Conservation (phyloP, 1,139 yeast species). For the Scheffersomyces insectosa region DNA sequence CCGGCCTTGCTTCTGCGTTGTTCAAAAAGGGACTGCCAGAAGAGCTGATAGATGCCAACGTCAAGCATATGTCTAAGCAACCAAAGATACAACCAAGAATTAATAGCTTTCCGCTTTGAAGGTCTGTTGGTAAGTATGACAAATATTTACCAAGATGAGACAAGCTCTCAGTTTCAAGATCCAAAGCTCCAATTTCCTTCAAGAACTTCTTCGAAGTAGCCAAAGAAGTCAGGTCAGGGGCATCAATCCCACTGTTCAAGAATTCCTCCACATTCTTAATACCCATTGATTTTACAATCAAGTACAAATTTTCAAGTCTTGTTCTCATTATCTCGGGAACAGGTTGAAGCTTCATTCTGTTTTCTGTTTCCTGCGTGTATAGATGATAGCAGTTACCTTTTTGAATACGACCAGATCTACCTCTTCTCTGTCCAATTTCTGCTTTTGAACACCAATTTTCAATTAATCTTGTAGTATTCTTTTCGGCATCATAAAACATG, state of each 20-base stretch:
- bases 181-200: constrained; percentile 71
- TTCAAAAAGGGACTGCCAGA: constrained; percentile 72
- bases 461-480: constrained; percentile 68
- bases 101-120: constrained; percentile 79
- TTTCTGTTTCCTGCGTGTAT: constrained; percentile 64
- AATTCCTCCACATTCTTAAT: constrained; percentile 69
- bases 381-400: constrained; percentile 81
- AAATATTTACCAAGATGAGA: constrained; percentile 82
- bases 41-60: constrained; percentile 74
- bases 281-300: constrained; percentile 89
- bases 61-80: constrained; percentile 71
- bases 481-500: constrained; percentile 64
- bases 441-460: constrained; percentile 92
- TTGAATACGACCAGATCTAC: constrained; percentile 97
- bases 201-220: constrained; percentile 62
- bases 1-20: constrained; percentile 63
- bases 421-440: constrained; percentile 89
- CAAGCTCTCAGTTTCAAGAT: constrained; percentile 45
- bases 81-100: constrained; percentile 82
- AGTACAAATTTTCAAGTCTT: constrained; percentile 76
- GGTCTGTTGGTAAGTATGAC: constrained; percentile 82
- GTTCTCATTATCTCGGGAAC: constrained; percentile 87
- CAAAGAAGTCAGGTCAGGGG: constrained; percentile 66
- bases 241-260: constrained; percentile 74
- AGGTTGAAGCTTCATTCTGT: constrained; percentile 67